Evolutionary conservation across 257 asterid genomes (phyloP).

Genomic region (Nicotiana tabacum): DNA sequence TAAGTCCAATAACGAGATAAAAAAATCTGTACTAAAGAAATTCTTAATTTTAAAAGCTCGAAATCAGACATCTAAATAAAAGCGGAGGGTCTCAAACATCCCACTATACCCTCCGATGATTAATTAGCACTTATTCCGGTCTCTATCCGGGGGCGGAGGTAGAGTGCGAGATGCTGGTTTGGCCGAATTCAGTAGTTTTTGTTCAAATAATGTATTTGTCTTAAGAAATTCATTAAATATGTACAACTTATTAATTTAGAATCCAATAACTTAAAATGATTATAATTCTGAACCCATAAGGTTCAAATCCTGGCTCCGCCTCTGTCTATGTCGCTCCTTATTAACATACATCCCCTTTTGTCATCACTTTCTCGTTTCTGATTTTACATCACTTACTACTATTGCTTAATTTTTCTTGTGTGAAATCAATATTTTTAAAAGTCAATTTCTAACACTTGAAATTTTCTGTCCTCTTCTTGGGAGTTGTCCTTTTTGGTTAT

Average conservation of each 20-base stretch:
- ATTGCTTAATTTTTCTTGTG: background rate
- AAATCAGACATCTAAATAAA: background rate
- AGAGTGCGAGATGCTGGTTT: no score
- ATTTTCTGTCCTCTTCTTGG: background rate
- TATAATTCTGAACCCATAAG: no score
- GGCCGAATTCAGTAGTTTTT: no score
- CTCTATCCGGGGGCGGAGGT: background rate
- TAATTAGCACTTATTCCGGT: background rate
- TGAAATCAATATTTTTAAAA: background rate
- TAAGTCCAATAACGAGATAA: background rate
- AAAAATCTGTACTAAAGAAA: background rate
- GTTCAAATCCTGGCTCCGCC: no score
- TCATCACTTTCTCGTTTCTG: background rate
- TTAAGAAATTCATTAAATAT: no score
- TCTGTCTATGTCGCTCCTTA: background rate
- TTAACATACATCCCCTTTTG: background rate
- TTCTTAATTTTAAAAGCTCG: background rate
- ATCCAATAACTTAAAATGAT: no score
- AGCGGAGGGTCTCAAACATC: fast-evolving
- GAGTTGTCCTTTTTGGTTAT: background rate
- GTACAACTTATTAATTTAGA: no score
- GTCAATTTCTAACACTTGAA: background rate
- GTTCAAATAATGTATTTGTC: no score
- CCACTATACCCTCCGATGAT: background rate
- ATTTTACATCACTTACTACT: background rate